Percentiles rank a stretch among this genome's conserved stretches.
Conservation (phyloP, 148 eudicot species). For the Nyssa sinensis region DNA sequence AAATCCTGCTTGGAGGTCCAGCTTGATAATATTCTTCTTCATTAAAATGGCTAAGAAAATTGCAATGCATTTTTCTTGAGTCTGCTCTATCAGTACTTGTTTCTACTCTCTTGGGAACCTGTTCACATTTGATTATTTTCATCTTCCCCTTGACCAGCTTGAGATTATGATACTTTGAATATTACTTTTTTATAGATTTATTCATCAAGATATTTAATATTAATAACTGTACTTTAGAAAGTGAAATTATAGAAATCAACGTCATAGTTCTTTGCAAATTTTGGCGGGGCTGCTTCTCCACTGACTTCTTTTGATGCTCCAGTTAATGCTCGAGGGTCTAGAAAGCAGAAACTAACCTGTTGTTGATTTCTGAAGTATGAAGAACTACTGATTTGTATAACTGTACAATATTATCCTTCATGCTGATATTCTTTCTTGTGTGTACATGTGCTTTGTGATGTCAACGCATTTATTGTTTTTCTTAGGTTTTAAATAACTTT, state of each 20-base stretch:
- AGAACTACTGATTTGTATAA: background rate
- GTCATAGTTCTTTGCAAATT: background rate
- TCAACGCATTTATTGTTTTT: background rate
- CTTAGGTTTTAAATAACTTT: background rate
- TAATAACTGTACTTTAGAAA: background rate
- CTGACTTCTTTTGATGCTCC: background rate
- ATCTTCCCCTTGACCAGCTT: background rate
- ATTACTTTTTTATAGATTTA: no score
- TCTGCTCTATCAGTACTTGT: no score
- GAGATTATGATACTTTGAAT: background rate
- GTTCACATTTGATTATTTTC: background rate
- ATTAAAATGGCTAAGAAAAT: no score
- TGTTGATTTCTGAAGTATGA: background rate
- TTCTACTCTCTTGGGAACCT: background rate
- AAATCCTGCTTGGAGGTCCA: no score
- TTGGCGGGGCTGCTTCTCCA: background rate
- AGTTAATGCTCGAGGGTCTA: background rate
- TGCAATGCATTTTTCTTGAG: no score
- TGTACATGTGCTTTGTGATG: background rate
- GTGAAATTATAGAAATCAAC: no score
- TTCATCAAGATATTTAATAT: background rate
- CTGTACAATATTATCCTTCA: background rate
- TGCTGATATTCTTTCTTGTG: background rate
- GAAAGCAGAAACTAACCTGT: background rate
- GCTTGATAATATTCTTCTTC: no score